Base-by-base conservation (phyloP, 2,329 filamentous ascomycete genomes). In the Paecilomyces sp. region DNA sequence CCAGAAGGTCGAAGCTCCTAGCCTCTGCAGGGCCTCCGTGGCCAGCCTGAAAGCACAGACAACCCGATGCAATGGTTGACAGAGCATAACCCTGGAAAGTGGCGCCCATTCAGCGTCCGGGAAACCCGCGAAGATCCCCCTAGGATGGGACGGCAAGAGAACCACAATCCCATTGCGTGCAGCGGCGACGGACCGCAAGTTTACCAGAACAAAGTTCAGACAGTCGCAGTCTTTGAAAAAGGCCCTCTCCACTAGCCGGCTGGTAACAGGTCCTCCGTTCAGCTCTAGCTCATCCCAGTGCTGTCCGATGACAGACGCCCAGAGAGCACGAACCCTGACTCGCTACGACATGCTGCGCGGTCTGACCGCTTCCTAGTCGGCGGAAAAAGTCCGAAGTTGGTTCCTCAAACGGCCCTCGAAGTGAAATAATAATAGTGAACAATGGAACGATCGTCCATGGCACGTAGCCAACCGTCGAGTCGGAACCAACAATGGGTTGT, bases 111-210 rank as follows among this genome's bases (percentile, higher is more conserved):
- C 24, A 55, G 54, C 54, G 33, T 28, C 54, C 54, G 52, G 52
- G 54, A 33, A 55, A 13, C 3, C 22, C 24, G 28, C 54, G 28
- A 31, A 55, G 33, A 34, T 55, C 24, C n/a, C 54, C 54, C 25
- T 30, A n/a, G 33, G 12, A n/a, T 12, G 30, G 28, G 52, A 31
- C 52, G 24, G 52, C 24, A 47, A 47, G 36, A 47, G 36, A 47
- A 47, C 36, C 36, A 47, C 36, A 47, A 60, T 61, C 47, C 58
- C 56, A 62, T 65, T 64, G 62, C 63, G 58, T 64, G 62, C 62
- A 62, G 60, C 63, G 60, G 62, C 58, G 62, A 58, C 61, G 58
- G 54, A 50, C 59, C 61, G 61, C 59, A 64, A 55, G 36, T 47
- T 47, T 47, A 47, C 36, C 34, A 2, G 36, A 47, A 18, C 36